Evolutionary conservation across 805 yeast genomes (phyloP), one percentile per base, ranked within the genome.

Genomic region (Candida koratica): DNA sequence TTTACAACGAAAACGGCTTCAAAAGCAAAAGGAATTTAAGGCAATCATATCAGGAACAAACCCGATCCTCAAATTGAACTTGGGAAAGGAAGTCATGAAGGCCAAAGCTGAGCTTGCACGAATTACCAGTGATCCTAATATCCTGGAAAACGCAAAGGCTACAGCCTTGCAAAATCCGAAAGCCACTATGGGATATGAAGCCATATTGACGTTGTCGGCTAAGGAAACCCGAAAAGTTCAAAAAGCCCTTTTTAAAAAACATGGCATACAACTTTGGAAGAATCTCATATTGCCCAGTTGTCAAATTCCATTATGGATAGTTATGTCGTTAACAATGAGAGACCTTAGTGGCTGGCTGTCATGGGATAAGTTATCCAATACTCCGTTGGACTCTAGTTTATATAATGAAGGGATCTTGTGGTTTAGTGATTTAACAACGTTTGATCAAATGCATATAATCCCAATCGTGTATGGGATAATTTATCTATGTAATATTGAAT

Each of bases 241-340:
- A 47, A 78, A 80, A 47, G 55, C 55, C 33, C 63, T 89, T n/a
- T 89, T 83, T 60, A 73, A 72, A 44, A 69, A 74, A 36, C 69
- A 81, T 49, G 64, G 69, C 7, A 84, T 88, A 36, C 90, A 86
- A 51, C 56, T 81, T 39, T 89, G 94, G 87, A 89, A 88, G 55
- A 79, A 84, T 49, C 61, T 78, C 38, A 48, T 84, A 4, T 63
- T 87, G 25, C 97, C 97, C 1, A 61, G 79, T 0, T 75, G 85
- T 12, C 97, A 89, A 53, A 70, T 90, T 14, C 97, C 97, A 0
- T 55, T 89, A 5, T 89, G 96, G 95, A 69, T 88, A 2, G 67
- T 81, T 2, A 67, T 89, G 70, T 81, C 93, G 9, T 66, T 81
- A 46, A 79, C 88, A 1, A 73, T 88, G 46, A 69, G 96, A 44